Evolutionary conservation across 2,329 filamentous ascomycete genomes (phyloP).

Genomic region (Alternaria incomplexa): DNA sequence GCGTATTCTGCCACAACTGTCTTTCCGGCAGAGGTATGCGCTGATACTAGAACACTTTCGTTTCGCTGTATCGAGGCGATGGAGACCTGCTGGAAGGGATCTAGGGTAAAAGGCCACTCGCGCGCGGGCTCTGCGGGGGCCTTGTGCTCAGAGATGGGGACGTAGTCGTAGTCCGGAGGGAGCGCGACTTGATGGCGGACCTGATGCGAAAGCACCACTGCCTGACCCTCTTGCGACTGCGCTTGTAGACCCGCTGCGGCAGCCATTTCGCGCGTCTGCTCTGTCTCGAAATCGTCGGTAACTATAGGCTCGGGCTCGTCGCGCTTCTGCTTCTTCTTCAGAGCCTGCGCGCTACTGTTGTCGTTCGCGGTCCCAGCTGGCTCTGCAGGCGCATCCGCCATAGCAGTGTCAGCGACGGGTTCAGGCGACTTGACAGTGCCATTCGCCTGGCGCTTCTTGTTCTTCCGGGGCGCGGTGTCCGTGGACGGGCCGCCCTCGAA

Average conservation of each 20-base stretch:
- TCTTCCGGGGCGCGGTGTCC: constrained; percentile 54
- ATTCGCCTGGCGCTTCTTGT: constrained; percentile 86
- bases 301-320: constrained; percentile 80
- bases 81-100: constrained; percentile 95
- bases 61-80: constrained; percentile 94
- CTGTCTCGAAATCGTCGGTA: constrained; percentile 93
- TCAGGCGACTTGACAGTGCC: constrained; percentile 69
- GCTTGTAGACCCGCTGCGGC: constrained; percentile 73
- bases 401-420: constrained; percentile 51
- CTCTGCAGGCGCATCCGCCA: constrained; percentile 51
- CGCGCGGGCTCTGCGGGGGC: constrained; percentile 85
- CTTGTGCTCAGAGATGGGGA: constrained; percentile 94
- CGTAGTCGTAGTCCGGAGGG: constrained; percentile 90
- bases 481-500: constrained; percentile 48
- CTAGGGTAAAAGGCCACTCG: constrained; percentile 85
- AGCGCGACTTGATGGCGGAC: constrained; percentile 97
- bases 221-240: constrained; percentile 68
- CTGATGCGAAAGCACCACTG: constrained; percentile 90
- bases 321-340: constrained; percentile 67
- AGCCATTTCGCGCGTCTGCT: constrained; percentile 88
- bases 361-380: constrained; percentile 36
- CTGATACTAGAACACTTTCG: constrained; percentile 95
- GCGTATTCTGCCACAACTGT: constrained; percentile 98
- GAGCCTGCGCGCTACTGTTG: constrained; percentile 45
- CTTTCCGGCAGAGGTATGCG: constrained; percentile 96